Percentiles rank a stretch among this genome's conserved stretches.
Conservation (phyloP, 2,329 filamentous ascomycete genomes). For the Xylaria sp. region DNA sequence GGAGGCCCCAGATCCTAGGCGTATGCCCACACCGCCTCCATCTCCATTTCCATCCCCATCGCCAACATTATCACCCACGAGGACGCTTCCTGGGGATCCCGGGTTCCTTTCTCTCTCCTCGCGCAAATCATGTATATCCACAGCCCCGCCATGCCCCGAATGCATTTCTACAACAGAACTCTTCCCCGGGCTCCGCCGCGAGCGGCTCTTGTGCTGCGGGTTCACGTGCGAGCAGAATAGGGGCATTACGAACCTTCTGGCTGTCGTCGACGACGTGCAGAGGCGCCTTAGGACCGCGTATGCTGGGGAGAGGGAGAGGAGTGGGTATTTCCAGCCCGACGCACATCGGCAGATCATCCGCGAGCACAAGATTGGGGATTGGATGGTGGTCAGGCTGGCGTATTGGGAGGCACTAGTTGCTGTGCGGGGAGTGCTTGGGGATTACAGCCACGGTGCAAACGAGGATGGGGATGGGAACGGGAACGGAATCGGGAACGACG, state of each 20-base stretch:
- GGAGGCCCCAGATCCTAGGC: not conserved
- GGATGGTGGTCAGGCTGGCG: not conserved
- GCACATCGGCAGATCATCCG: slow-evolving; percentile 11
- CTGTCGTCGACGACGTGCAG: slow-evolving; percentile 5
- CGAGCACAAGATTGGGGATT: slow-evolving; percentile 11
- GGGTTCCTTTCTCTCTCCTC: not conserved
- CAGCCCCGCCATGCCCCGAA: not conserved
- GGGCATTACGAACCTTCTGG: not conserved
- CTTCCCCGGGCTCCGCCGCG: slow-evolving; percentile 3
- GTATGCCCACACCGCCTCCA: not conserved
- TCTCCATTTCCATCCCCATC: not conserved
- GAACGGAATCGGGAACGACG: not conserved
- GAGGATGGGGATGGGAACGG: not conserved
- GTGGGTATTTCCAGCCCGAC: slow-evolving; percentile 2
- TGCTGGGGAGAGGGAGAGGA: not conserved
- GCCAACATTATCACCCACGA: not conserved
- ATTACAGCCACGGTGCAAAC: not conserved
- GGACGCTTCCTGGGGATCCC: not conserved
- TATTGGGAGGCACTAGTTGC: slow-evolving; percentile 1
- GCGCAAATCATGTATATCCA: not conserved
- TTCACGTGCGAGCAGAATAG: slow-evolving; percentile 3
- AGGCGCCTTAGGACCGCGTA: not conserved
- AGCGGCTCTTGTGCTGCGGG: not conserved
- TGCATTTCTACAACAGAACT: not conserved
- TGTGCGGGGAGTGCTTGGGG: not conserved